A percentile compares a stretch with the other conserved stretches of the same genome.
These are phyloP conservation scores for Talinum fruticosum DNA, from an alignment of 148 eudicot species.

Conservation along the genomic window DNA sequence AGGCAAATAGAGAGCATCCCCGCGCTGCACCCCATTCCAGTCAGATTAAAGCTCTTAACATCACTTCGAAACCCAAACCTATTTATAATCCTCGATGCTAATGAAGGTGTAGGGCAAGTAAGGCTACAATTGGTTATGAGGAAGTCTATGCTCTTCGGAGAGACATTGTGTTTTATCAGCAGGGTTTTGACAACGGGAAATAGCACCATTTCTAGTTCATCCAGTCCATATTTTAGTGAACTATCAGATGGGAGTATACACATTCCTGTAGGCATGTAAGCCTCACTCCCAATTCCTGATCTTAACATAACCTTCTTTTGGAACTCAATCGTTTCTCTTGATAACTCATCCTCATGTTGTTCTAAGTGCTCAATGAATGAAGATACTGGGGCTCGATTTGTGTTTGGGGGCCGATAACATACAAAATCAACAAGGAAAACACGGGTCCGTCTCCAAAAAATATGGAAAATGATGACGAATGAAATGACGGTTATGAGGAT, in stretches of 20 bases:
- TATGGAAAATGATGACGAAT: not conserved
- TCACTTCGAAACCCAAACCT: constrained; percentile 43
- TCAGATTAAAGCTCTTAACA: constrained; percentile 37
- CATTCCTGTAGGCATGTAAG: constrained; percentile 21
- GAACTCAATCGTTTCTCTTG: constrained; percentile 25
- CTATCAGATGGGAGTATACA: constrained; percentile 26
- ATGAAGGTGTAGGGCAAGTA: constrained; percentile 41
- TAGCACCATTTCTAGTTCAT: constrained; percentile 31
- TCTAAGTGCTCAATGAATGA: constrained; percentile 33
- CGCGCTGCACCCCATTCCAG: constrained; percentile 55
- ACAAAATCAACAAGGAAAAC: constrained; percentile 28
- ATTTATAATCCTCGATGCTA: constrained; percentile 37
- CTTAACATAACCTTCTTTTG: constrained; percentile 27
- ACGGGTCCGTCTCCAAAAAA: not conserved
- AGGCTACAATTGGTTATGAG: constrained; percentile 42
- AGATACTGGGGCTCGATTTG: constrained; percentile 24
- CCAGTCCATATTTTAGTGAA: constrained; percentile 27
- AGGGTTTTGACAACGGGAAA: constrained; percentile 32
- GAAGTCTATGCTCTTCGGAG: constrained; percentile 40
- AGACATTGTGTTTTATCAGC: constrained; percentile 31
- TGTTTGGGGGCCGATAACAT: constrained; percentile 23
- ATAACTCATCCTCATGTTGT: constrained; percentile 8
- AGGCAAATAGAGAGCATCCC: constrained; percentile 34
- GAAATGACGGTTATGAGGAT: constrained; percentile 17
- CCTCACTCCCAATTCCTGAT: constrained; percentile 34